Evolutionary conservation across 2,329 filamentous ascomycete species (phyloP).

Genomic region (Trichoderma sp.): DNA sequence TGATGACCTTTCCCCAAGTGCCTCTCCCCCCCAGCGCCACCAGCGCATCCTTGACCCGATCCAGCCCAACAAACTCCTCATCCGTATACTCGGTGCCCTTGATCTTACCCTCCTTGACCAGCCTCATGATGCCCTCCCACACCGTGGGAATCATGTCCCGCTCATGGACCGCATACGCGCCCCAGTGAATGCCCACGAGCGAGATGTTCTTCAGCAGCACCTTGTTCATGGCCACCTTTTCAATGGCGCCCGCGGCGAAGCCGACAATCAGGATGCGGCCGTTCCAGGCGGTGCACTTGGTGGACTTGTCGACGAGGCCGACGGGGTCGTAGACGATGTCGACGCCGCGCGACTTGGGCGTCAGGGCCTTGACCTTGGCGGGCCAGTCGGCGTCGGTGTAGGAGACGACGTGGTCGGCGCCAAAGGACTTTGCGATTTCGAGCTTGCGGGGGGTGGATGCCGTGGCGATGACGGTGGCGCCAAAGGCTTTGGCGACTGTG

Average conservation of each 20-base stretch:
- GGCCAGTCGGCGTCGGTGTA: conserved; percentile 69
- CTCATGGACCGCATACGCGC: conserved; percentile 75
- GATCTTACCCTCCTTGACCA: conserved; percentile 79
- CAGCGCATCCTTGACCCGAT: conserved; percentile 75
- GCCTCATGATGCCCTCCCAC: conserved; percentile 78
- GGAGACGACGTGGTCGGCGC: conserved; percentile 80
- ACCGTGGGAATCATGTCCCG: conserved; percentile 68
- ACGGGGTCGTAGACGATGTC: conserved; percentile 97
- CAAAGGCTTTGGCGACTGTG: conserved; percentile 79
- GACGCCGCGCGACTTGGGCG: conserved; percentile 70
- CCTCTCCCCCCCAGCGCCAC: conserved; percentile 75
- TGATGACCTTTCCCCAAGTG: conserved; percentile 96
- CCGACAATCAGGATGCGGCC: conserved; percentile 84
- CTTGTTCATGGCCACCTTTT: conserved; percentile 90
- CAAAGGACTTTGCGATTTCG: conserved; percentile 74
- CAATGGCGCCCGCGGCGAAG: conserved; percentile 74
- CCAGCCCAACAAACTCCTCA: conserved; percentile 78
- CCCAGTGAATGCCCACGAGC: conserved; percentile 90
- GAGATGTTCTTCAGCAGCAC: conserved; percentile 92
- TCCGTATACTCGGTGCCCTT: conserved; percentile 81
- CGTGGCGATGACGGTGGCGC: conserved; percentile 90
- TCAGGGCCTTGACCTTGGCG: conserved; percentile 73
- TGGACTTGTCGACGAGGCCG: conserved; percentile 80
- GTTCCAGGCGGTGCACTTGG: conserved; percentile 94
- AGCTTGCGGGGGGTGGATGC: conserved; percentile 80